A percentile compares a stretch with the other conserved stretches of the same genome.
Evolutionary conservation across 768 basidiomycete genomes (phyloP).

Genomic region (Omphalotus guepiniiformis): DNA sequence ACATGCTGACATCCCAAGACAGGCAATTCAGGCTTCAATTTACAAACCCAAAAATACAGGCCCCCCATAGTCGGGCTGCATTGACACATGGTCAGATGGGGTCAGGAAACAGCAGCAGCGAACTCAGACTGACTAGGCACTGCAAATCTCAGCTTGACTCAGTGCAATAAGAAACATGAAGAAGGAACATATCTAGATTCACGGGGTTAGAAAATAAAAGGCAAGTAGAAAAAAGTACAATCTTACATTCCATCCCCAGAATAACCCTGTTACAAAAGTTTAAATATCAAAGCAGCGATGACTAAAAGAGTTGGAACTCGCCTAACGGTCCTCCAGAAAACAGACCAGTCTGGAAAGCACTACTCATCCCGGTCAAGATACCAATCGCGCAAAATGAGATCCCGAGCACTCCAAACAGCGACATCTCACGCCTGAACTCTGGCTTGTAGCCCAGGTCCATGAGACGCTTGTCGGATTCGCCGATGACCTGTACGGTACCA

Average conservation of each 20-base stretch:
- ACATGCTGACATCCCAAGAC: slow-evolving; percentile 47
- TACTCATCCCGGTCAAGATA: slow-evolving; percentile 57
- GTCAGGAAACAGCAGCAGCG: neutral
- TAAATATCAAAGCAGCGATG: slow-evolving; percentile 1
- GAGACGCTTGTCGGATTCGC: slow-evolving; percentile 36
- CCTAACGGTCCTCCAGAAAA: slow-evolving; percentile 57
- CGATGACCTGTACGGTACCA: neutral
- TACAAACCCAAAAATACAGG: slow-evolving; percentile 61
- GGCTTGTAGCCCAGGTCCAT: slow-evolving; percentile 50
- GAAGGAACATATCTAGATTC: slow-evolving; percentile 43
- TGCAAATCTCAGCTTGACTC: slow-evolving; percentile 55
- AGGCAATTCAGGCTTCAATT: slow-evolving; percentile 51
- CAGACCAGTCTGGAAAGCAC: slow-evolving; percentile 54
- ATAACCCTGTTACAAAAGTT: slow-evolving; percentile 28
- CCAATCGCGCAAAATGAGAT: slow-evolving; percentile 60
- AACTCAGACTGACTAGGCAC: slow-evolving; percentile 41
- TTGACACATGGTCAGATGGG: slow-evolving; percentile 1
- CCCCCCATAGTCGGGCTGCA: slow-evolving; percentile 52
- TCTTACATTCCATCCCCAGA: slow-evolving; percentile 62
- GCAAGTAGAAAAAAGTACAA: neutral
- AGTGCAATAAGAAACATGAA: slow-evolving; percentile 58
- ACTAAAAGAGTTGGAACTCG: no score
- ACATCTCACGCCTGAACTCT: slow-evolving; percentile 58
- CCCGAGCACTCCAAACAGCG: slow-evolving; percentile 53
- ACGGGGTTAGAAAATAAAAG: neutral